Base-by-base conservation (phyloP, 208 protist genomes). In the Leishmania gerbilli region DNA sequence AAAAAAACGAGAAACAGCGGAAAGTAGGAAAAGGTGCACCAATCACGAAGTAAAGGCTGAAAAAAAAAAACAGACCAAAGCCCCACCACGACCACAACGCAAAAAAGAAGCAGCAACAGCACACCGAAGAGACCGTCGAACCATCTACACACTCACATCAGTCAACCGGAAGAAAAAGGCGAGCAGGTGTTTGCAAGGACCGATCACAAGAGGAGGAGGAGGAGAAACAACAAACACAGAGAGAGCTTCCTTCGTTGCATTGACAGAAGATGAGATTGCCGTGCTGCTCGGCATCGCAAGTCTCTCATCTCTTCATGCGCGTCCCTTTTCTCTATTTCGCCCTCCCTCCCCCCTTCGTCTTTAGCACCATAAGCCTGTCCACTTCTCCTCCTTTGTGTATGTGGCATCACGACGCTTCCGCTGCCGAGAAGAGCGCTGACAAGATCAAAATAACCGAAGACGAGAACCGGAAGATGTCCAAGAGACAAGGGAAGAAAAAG, bases 401-500 rank as follows among this genome's bases (percentile, higher is more conserved):
- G 58, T 27, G 21, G 51, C 13, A 2, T 31, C 58, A 64, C 27
- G 24, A 64, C 6, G n/a, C 58, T 34, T 31, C 58, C 2, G 34
- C 19, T 27, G 34, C 19, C 3, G 40, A 74, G 34, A 24, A 40
- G 19, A 42, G 24, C 3, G 42, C 42, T 74, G n/a, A 11, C 40
- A 21, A 45, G 27, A 74, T 51, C 68, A 74, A 74, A 40, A 31
- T 9, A 40, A 7, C 40, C 24, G 15, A 74, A 13, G n/a, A 64
- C 27, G 27, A 31, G 42, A 74, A 62, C 71, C 74, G 68, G 56
- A 77, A 71, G 58, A 21, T 81, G 17, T 49, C 64, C 55, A 68
- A 74, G 17, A 55, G 53, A 56, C 31, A 80, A 82, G 45, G 67
- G 76, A 76, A 84, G 55, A 42, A 80, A 58, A 81, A 67, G 45